Conservation (phyloP, 116 monocot genomes). For the Papilionanthe hybrid region DNA sequence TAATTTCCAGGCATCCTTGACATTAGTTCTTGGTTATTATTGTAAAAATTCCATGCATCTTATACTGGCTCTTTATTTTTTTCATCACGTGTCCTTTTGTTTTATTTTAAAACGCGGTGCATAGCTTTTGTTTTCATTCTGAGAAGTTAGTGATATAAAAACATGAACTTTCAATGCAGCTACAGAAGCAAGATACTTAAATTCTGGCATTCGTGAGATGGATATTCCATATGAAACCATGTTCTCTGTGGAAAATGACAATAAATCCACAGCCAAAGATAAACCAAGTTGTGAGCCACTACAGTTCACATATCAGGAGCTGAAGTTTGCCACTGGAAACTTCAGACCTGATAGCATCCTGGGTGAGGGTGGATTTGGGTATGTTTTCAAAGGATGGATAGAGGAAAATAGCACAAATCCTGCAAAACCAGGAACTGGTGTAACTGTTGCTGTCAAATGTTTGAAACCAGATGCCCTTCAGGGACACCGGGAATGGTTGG, state of each 20-base stretch:
- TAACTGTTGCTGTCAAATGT: conserved; percentile 17
- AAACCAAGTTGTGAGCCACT: conserved; percentile 35
- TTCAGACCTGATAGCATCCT: conserved; percentile 20
- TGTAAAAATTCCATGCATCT: background rate
- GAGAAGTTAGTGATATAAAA: background rate
- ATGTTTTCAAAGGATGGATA: conserved; percentile 19
- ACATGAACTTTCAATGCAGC: conserved; percentile 24
- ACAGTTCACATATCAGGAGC: conserved; percentile 15
- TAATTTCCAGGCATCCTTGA: background rate
- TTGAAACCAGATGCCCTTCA: conserved; percentile 17
- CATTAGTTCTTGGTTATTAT: background rate
- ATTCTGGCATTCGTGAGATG: conserved; percentile 68
- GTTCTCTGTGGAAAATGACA: conserved; percentile 24
- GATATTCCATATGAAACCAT: conserved; percentile 25
- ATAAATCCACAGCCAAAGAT: conserved; percentile 21
- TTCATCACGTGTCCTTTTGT: background rate
- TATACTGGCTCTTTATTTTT: background rate
- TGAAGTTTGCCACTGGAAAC: conserved; percentile 17
- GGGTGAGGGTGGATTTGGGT: conserved; percentile 15
- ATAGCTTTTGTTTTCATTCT: background rate
- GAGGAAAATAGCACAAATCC: conserved; percentile 16
- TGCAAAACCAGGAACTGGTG: conserved; percentile 16
- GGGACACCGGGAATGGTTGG: conserved; percentile 17
- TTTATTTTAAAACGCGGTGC: background rate
- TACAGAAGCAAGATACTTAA: conserved; percentile 65